These are phyloP conservation scores for sunflower (Helianthus annuus) DNA, from an alignment of 129 eudicot species.

Conservation along the genomic window DNA sequence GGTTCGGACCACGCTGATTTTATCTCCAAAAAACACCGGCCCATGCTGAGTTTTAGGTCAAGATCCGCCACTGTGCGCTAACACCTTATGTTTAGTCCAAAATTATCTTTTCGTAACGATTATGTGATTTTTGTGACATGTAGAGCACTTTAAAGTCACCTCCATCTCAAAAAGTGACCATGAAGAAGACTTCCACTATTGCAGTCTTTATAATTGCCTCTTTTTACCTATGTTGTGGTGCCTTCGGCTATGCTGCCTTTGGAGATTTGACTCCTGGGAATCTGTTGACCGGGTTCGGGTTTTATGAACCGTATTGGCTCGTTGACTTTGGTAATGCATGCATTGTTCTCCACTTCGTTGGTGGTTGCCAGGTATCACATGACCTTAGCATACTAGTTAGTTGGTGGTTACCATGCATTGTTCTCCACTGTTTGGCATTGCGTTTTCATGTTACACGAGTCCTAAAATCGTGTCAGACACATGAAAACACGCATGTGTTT, in stretches of 20 bases:
- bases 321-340: conserved; percentile 81
- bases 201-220: conserved; percentile 51
- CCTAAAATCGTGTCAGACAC: neutral
- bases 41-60: no score
- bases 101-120: no score
- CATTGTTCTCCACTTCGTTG: conserved; percentile 70
- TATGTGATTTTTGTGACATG: no score
- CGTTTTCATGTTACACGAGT: no score
- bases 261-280: conserved; percentile 84
- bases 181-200: conserved; percentile 63
- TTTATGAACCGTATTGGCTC: conserved; percentile 89
- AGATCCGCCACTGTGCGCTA: no score
- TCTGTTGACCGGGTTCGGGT: conserved; percentile 87
- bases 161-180: conserved; percentile 63
- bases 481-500: neutral
- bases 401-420: no score
- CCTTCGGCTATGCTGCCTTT: conserved; percentile 86
- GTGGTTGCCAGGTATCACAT: conserved; percentile 77
- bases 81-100: no score
- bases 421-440: neutral
- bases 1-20: no score
- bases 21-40: no score
- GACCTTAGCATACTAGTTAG: conserved; percentile 6
- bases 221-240: conserved; percentile 75
- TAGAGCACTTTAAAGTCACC: no score